These are phyloP conservation scores for Musa beccarii DNA, from an alignment of 176 grass and related monocot genomes.

Conservation along the genomic window DNA sequence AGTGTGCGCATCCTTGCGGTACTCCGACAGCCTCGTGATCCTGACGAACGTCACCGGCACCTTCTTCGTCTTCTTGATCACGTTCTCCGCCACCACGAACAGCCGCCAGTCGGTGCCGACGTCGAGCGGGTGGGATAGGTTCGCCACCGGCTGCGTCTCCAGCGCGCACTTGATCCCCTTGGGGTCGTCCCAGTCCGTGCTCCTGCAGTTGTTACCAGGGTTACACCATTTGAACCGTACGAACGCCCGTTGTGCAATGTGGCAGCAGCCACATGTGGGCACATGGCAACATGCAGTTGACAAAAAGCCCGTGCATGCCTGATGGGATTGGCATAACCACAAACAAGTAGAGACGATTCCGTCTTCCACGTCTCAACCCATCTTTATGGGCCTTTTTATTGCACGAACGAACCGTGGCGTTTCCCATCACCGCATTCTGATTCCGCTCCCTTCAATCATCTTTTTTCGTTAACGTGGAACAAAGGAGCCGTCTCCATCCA, in stretches of 20 bases:
- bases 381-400: neutral
- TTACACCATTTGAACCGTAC: neutral
- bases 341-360: neutral
- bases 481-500: too few species aligned
- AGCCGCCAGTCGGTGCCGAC: constrained; percentile 12
- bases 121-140: constrained; percentile 1
- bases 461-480: too few species aligned
- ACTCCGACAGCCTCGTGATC: constrained; percentile 56
- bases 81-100: constrained; percentile 2
- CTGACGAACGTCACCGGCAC: constrained; percentile 39
- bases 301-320: too few species aligned
- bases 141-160: constrained; percentile 11
- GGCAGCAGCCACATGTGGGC: neutral
- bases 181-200: neutral
- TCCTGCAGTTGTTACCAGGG: neutral
- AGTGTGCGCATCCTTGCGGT: constrained; percentile 60
- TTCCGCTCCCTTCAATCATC: too few species aligned
- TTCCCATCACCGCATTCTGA: too few species aligned
- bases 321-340: too few species aligned
- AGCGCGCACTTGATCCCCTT: constrained; percentile 5
- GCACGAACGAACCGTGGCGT: neutral
- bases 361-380: neutral
- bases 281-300: too few species aligned
- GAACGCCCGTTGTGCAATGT: neutral
- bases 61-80: neutral